These are phyloP conservation scores for Dioszegia aurantiaca DNA, from an alignment of 768 basidiomycete species.

Conservation along the genomic window DNA sequence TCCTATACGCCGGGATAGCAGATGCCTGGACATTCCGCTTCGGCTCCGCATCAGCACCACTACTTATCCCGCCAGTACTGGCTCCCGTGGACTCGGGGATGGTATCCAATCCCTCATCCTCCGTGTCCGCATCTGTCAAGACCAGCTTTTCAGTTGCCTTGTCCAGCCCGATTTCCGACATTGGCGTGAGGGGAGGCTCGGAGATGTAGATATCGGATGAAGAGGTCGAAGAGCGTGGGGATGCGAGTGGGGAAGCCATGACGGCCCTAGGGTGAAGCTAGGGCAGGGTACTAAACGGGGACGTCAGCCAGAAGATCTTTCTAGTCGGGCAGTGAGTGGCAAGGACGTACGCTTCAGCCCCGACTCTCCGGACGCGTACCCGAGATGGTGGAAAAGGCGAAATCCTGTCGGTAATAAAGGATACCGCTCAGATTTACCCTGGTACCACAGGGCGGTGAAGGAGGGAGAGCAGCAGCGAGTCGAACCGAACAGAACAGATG, in stretches of 20 bases:
- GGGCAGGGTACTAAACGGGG: neutral
- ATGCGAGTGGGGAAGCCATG: conserved; percentile 18
- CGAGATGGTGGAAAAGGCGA: too few species aligned
- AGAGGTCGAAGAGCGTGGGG: conserved; percentile 28
- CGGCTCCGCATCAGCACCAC: too few species aligned
- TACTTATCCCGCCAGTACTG: too few species aligned
- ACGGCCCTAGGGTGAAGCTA: neutral
- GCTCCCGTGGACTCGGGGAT: neutral
- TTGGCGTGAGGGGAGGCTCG: neutral
- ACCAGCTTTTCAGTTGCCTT: neutral
- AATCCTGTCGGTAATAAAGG: too few species aligned
- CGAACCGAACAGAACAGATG: too few species aligned
- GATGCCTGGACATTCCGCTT: neutral
- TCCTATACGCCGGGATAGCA: neutral
- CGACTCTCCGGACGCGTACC: too few species aligned
- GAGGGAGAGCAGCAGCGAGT: too few species aligned
- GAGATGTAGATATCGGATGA: conserved; percentile 10
- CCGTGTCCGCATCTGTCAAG: neutral
- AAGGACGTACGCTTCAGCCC: too few species aligned
- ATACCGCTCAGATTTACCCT: too few species aligned
- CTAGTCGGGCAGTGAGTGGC: too few species aligned
- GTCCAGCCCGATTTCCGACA: conserved; percentile 1
- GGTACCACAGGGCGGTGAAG: too few species aligned
- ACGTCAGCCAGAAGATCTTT: too few species aligned
- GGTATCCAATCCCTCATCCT: neutral